Evolutionary conservation across 2,329 filamentous ascomycete species (phyloP).

Genomic region (Eurotiales sp.): DNA sequence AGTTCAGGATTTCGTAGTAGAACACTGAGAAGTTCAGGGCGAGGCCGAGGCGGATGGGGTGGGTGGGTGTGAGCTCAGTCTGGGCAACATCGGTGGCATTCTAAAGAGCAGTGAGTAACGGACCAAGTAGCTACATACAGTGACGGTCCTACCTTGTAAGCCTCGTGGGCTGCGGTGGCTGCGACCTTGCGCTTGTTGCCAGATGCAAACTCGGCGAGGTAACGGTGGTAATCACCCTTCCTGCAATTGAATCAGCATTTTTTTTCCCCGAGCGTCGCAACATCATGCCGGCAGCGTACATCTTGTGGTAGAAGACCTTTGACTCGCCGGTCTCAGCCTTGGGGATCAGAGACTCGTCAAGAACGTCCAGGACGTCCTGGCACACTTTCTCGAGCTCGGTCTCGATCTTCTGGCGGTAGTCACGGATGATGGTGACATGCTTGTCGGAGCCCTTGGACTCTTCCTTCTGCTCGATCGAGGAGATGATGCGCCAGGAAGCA

Average conservation of each 20-base stretch:
- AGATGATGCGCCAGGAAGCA: slow-evolving; percentile 97
- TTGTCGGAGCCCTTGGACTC: slow-evolving; percentile 96
- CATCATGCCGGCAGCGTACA: slow-evolving; percentile 56
- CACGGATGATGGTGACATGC: slow-evolving; percentile 89
- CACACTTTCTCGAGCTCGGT: slow-evolving; percentile 94
- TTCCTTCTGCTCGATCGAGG: slow-evolving; percentile 99
- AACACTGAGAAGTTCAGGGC: slow-evolving; percentile 99
- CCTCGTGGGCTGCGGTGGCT: slow-evolving; percentile 90
- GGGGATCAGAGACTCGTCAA: slow-evolving; percentile 90
- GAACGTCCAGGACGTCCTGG: slow-evolving; percentile 91
- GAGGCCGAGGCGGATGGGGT: slow-evolving; percentile 96
- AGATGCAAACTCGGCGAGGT: slow-evolving; percentile 93
- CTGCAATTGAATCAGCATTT: slow-evolving; percentile 46
- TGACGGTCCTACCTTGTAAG: slow-evolving; percentile 99
- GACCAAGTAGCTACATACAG: slow-evolving; percentile 17
- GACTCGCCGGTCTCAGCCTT: slow-evolving; percentile 94
- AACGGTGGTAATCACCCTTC: slow-evolving; percentile 99
- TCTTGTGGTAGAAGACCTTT: slow-evolving; percentile 99
- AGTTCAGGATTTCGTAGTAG: slow-evolving; percentile 99
- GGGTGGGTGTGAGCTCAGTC: slow-evolving; percentile 93
- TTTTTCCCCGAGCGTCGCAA: background rate
- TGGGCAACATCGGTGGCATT: slow-evolving; percentile 97
- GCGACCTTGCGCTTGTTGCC: slow-evolving; percentile 94
- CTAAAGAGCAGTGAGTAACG: slow-evolving; percentile 43
- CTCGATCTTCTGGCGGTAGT: slow-evolving; percentile 99